phyloP scores from a whole-genome alignment of 1,284 basidiomycete species.

The Prillingera fragicola region DNA sequence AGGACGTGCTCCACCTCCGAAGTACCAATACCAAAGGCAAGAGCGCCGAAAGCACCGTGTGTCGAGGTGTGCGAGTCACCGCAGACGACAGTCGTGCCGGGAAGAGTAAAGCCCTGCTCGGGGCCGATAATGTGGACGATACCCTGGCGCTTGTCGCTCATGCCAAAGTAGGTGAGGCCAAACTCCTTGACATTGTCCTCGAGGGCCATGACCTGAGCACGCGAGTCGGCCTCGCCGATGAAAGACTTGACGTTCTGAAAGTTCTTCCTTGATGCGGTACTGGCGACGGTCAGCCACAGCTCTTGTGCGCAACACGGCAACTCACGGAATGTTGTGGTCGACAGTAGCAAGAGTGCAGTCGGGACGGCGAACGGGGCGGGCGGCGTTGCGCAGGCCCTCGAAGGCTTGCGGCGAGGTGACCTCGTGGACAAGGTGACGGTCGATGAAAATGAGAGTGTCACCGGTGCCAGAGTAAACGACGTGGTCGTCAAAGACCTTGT shows the following conservation, averaged over 20 bases:
- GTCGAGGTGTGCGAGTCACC: constrained; percentile 68
- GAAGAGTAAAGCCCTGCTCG: constrained; percentile 93
- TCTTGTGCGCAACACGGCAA: constrained; percentile 21
- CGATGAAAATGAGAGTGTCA: constrained; percentile 84
- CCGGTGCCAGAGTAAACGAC: constrained; percentile 77
- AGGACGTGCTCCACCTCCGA: constrained; percentile 97
- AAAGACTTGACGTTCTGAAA: constrained; percentile 72
- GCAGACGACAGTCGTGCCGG: constrained; percentile 91
- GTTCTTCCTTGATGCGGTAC: constrained; percentile 78
- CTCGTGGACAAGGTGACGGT: constrained; percentile 92
- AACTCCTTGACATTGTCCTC: constrained; percentile 96
- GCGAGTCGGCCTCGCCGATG: constrained; percentile 81
- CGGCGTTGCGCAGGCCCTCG: constrained; percentile 83
- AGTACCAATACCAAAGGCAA: constrained; percentile 94
- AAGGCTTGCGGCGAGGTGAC: constrained; percentile 96
- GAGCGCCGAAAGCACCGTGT: constrained; percentile 91
- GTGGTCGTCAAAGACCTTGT: constrained; percentile 96
- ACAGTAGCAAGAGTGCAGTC: constrained; percentile 94
- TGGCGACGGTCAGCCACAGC: constrained; percentile 45
- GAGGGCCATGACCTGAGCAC: constrained; percentile 82
- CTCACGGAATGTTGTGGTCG: constrained; percentile 93
- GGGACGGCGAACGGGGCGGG: constrained; percentile 74
- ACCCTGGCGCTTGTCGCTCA: constrained; percentile 84
- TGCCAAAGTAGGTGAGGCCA: constrained; percentile 89
- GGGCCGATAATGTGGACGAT: constrained; percentile 96